phyloP scores from a whole-genome alignment of 2,329 filamentous ascomycete species.

The Dactylellina leptospora region DNA sequence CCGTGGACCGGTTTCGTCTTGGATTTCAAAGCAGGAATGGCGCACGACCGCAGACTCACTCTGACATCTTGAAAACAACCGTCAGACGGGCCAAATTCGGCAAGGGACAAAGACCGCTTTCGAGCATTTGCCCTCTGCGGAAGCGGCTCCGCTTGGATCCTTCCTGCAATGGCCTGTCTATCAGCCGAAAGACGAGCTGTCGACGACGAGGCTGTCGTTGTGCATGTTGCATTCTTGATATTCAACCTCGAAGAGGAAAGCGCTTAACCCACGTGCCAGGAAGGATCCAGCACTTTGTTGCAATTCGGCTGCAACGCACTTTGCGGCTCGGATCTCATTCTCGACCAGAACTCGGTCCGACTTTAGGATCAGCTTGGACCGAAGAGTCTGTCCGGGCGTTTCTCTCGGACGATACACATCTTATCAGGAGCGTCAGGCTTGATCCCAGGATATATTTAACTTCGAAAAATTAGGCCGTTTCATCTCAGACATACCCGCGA shows the following conservation, averaged over 20 bases:
- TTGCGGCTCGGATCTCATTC: background rate
- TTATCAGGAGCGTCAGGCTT: constrained; percentile 55
- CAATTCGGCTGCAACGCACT: background rate
- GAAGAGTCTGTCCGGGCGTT: no score
- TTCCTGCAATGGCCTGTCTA: background rate
- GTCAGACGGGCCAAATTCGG: no score
- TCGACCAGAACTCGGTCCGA: no score
- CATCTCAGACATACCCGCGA: background rate
- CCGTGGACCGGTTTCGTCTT: no score
- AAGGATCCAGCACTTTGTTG: constrained; percentile 2
- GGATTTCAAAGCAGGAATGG: no score
- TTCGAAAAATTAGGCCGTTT: no score
- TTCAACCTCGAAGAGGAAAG: background rate
- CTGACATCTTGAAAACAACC: no score
- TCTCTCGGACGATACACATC: background rate
- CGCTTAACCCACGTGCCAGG: background rate
- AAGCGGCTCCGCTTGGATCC: background rate
- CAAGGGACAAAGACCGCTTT: no score
- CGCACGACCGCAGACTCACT: no score
- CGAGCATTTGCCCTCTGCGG: background rate
- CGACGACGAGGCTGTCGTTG: background rate
- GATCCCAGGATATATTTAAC: background rate
- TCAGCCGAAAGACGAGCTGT: background rate
- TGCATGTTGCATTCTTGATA: background rate
- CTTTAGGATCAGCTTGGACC: no score